phyloP scores from a whole-genome alignment of 768 basidiomycete genomes.

The Hygrocybe coccinea region DNA sequence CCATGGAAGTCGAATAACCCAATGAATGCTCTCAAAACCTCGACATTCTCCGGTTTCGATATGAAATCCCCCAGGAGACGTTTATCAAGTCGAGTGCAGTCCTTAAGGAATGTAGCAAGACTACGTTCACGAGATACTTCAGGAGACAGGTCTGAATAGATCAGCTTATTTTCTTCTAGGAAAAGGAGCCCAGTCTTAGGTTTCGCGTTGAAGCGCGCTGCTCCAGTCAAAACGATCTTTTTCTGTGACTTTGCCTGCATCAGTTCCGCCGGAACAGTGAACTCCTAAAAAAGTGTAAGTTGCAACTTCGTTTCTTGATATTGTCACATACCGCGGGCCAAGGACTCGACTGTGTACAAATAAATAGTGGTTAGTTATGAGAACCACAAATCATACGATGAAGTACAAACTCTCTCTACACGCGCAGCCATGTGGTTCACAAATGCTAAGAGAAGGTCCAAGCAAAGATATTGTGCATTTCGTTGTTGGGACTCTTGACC shows the following conservation, averaged over 20 bases:
- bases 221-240: slow-evolving; percentile 77
- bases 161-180: slow-evolving; percentile 88
- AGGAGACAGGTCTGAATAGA: slow-evolving; percentile 61
- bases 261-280: slow-evolving; percentile 52
- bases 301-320: neutral
- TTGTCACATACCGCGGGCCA: slow-evolving; percentile 66
- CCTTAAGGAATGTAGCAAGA: slow-evolving; percentile 83
- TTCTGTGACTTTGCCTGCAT: slow-evolving; percentile 77
- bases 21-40: slow-evolving; percentile 83
- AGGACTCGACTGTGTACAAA: slow-evolving; percentile 31
- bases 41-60: slow-evolving; percentile 81
- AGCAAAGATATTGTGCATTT: slow-evolving; percentile 77
- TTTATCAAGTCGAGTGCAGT: slow-evolving; percentile 82
- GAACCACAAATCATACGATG: slow-evolving; percentile 6
- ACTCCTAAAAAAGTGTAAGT: slow-evolving; percentile 38
- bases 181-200: slow-evolving; percentile 88
- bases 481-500: slow-evolving; percentile 61
- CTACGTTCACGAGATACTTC: slow-evolving; percentile 56
- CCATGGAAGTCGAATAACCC: slow-evolving; percentile 83
- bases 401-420: slow-evolving; percentile 38
- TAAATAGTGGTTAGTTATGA: slow-evolving; percentile 12
- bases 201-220: slow-evolving; percentile 84
- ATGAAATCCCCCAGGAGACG: slow-evolving; percentile 90
- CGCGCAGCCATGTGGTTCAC: slow-evolving; percentile 84
- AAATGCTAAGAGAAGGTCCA: slow-evolving; percentile 83